Percentiles rank a stretch among this genome's conserved stretches.
phyloP scores from a whole-genome alignment of 129 eudicot genomes.

The Escallonia rubra region DNA sequence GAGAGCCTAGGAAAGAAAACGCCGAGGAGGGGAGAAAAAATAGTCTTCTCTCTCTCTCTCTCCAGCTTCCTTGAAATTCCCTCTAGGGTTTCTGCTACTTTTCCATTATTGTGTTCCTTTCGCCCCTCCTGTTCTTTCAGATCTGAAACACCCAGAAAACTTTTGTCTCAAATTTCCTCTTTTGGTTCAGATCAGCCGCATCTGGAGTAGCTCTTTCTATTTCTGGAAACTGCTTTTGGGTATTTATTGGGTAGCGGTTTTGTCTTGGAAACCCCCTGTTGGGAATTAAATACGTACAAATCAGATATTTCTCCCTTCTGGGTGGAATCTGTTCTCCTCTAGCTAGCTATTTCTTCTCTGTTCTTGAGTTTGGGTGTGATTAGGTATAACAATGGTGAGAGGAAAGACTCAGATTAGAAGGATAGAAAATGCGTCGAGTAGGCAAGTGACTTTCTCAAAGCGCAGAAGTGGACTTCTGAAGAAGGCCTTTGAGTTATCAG shows the following conservation, averaged over 20 bases:
- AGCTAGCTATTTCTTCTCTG: not conserved
- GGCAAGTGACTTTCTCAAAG: conserved; percentile 63
- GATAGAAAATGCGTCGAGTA: conserved; percentile 50
- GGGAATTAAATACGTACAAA: not conserved
- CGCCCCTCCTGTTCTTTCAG: conserved; percentile 9
- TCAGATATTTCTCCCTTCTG: not conserved
- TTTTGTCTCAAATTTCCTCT: conserved; percentile 15
- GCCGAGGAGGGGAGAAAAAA: not conserved
- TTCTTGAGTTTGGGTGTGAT: not conserved
- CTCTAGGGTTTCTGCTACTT: conserved; percentile 29
- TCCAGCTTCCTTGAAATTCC: not conserved
- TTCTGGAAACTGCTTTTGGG: conserved; percentile 16
- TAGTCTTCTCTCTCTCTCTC: not conserved
- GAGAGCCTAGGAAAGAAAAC: not conserved
- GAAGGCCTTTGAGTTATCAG: conserved; percentile 60
- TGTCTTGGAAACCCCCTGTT: conserved; percentile 9
- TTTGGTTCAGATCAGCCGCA: conserved; percentile 17
- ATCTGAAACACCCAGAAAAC: conserved; percentile 17
- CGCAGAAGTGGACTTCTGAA: conserved; percentile 51
- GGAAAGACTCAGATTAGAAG: conserved; percentile 58
- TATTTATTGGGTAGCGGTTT: not conserved
- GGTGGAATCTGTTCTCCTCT: not conserved
- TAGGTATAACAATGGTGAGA: conserved; percentile 38
- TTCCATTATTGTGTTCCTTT: not conserved
- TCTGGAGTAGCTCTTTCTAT: conserved; percentile 8